phyloP scores from a whole-genome alignment of 139 green algal species.

The Chlamydomonas eustigma region DNA sequence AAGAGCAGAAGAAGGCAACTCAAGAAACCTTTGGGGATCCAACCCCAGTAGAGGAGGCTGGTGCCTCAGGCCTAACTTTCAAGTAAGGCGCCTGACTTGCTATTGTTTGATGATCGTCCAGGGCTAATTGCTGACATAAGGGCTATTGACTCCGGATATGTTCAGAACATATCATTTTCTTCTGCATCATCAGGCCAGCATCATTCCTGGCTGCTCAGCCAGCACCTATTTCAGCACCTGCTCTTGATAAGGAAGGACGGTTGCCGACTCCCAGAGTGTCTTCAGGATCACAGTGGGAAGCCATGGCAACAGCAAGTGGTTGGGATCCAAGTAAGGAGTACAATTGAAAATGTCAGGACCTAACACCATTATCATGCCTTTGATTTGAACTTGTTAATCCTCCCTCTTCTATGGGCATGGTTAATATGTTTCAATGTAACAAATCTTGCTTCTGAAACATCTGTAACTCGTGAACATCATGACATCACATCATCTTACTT shows the following conservation, averaged over 20 bases:
- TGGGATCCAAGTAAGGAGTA: conserved; percentile 12
- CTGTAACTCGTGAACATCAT: no score
- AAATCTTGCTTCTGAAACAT: no score
- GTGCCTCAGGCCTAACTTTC: neutral
- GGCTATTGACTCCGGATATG: neutral
- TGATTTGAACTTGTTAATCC: neutral
- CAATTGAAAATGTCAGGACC: neutral
- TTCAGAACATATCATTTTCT: no score
- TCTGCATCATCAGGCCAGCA: no score
- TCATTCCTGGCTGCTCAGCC: conserved; percentile 14
- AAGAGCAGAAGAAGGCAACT: no score
- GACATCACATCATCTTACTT: no score
- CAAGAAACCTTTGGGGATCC: no score
- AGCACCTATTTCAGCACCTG: neutral
- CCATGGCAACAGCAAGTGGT: neutral
- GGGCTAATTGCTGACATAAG: neutral
- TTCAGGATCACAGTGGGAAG: neutral
- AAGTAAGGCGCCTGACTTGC: neutral
- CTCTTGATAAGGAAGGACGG: neutral
- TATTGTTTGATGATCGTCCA: neutral
- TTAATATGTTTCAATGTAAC: neutral
- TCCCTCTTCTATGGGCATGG: neutral
- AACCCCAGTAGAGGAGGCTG: no score
- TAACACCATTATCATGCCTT: neutral
- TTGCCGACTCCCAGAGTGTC: neutral